phyloP scores from a whole-genome alignment of 2,329 filamentous ascomycete genomes.

The Neofusicoccum cordaticola region DNA sequence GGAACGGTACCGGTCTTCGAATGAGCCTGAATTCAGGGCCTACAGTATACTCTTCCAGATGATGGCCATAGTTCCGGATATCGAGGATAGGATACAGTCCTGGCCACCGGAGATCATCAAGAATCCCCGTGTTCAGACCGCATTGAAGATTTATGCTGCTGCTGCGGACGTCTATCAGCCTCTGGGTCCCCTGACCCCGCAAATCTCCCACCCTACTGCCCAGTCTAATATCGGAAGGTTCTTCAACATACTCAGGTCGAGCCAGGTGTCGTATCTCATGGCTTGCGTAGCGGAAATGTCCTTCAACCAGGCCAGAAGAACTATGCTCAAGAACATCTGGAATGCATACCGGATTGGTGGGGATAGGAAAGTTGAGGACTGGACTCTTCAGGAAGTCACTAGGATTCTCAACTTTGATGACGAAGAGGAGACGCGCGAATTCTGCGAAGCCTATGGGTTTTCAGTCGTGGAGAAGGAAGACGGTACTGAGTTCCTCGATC shows the following conservation, averaged over 20 bases:
- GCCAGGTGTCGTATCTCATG: conserved; percentile 59
- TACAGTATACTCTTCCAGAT: conserved; percentile 58
- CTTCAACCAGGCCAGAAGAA: conserved; percentile 58
- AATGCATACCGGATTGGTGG: conserved; percentile 53
- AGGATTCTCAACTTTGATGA: conserved; percentile 56
- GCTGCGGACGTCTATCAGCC: conserved; percentile 53
- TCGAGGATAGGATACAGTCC: conserved; percentile 58
- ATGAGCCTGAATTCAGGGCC: conserved; percentile 63
- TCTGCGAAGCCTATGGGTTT: conserved; percentile 55
- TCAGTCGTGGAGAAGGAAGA: conserved; percentile 46
- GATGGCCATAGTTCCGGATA: conserved; percentile 48
- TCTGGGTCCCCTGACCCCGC: conserved; percentile 51
- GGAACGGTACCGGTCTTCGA: conserved; percentile 47
- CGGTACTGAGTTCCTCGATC: conserved; percentile 51
- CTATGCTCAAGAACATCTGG: conserved; percentile 55
- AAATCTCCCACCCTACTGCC: conserved; percentile 51
- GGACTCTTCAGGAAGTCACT: conserved; percentile 54
- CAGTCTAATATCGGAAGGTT: conserved; percentile 59
- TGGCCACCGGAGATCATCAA: conserved; percentile 52
- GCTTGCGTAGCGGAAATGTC: conserved; percentile 63
- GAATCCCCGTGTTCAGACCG: conserved; percentile 54
- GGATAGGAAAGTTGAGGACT: conserved; percentile 52
- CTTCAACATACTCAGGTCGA: conserved; percentile 56
- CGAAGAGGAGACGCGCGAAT: conserved; percentile 51
- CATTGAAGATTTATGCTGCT: conserved; percentile 56